Evolutionary conservation across 163 green algal genomes (phyloP).

Genomic region (Volvox carteri): DNA sequence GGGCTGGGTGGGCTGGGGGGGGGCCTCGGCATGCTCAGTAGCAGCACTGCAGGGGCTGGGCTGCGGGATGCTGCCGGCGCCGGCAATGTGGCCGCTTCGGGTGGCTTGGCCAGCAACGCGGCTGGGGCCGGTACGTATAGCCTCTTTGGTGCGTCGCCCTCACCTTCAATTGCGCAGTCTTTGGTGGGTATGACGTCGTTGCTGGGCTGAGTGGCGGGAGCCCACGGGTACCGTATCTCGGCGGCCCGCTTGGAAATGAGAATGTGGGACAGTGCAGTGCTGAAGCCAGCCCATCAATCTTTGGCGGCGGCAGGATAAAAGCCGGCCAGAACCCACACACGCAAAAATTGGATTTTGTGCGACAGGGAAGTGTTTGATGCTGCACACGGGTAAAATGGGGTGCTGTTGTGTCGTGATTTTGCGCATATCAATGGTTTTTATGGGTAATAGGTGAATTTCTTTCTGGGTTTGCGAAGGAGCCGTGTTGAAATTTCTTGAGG

Average conservation of each 20-base stretch:
- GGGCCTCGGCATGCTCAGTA: background rate
- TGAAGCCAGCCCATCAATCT: too few relatives aligned
- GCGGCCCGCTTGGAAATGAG: too few relatives aligned
- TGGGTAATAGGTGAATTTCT: background rate
- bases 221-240: too few relatives aligned
- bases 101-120: background rate
- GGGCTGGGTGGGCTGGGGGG: slow-evolving; percentile 31
- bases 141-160: slow-evolving; percentile 51
- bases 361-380: too few relatives aligned
- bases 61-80: background rate
- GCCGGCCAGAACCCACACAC: background rate
- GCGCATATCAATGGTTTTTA: slow-evolving; percentile 11
- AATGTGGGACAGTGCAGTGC: too few relatives aligned
- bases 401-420: slow-evolving; percentile 15
- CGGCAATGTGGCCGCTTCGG: background rate
- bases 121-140: slow-evolving; percentile 41
- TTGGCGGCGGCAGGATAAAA: background rate
- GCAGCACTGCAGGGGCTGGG: background rate
- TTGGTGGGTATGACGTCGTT: slow-evolving; percentile 48
- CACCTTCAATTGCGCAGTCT: slow-evolving; percentile 37
- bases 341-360: too few relatives aligned
- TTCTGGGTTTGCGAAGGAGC: background rate
- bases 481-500: background rate
- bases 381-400: background rate
- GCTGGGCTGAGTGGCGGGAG: background rate